Evolutionary conservation across 2,329 filamentous ascomycete genomes (phyloP).

Genomic region (Clonostachys rhizophaga): DNA sequence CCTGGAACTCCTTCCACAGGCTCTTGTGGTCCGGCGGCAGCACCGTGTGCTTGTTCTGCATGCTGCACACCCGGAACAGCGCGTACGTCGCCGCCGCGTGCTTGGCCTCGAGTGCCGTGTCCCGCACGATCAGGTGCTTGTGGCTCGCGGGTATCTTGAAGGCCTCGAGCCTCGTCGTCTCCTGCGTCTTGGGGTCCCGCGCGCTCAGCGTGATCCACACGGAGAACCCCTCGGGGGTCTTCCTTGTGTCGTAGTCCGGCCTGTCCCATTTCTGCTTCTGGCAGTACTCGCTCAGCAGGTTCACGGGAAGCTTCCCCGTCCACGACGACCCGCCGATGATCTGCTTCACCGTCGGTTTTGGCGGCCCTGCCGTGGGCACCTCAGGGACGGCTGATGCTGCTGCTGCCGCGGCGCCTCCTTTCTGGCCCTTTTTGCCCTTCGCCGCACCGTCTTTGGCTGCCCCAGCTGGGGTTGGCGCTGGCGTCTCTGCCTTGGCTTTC

Average conservation of each 20-base stretch:
- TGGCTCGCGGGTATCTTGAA: constrained; percentile 77
- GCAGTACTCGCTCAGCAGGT: constrained; percentile 88
- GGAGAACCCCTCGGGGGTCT: constrained; percentile 68
- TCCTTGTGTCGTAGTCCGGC: constrained; percentile 83
- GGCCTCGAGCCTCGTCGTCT: constrained; percentile 69
- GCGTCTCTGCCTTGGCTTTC: constrained; percentile 41
- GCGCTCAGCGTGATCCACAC: constrained; percentile 76
- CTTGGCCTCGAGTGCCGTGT: constrained; percentile 82
- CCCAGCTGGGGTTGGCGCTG: constrained; percentile 20
- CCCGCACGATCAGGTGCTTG: constrained; percentile 69
- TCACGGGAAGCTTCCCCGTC: constrained; percentile 95
- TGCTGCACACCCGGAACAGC: constrained; percentile 86
- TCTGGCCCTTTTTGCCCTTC: constrained; percentile 35
- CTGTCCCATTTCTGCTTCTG: constrained; percentile 95
- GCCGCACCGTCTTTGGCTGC: constrained; percentile 44
- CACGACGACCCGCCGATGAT: constrained; percentile 92
- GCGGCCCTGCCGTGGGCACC: constrained; percentile 33
- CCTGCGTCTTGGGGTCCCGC: constrained; percentile 77
- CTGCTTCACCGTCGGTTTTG: constrained; percentile 65
- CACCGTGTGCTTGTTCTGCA: constrained; percentile 94
- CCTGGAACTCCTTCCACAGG: constrained; percentile 87
- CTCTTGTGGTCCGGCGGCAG: constrained; percentile 85
- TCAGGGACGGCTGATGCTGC: constrained; percentile 16
- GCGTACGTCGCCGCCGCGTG: constrained; percentile 93
- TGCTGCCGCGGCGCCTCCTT: constrained; percentile 4